Base-by-base conservation (phyloP, 257 asterid genomes). In the Leonotis leonurus region DNA sequence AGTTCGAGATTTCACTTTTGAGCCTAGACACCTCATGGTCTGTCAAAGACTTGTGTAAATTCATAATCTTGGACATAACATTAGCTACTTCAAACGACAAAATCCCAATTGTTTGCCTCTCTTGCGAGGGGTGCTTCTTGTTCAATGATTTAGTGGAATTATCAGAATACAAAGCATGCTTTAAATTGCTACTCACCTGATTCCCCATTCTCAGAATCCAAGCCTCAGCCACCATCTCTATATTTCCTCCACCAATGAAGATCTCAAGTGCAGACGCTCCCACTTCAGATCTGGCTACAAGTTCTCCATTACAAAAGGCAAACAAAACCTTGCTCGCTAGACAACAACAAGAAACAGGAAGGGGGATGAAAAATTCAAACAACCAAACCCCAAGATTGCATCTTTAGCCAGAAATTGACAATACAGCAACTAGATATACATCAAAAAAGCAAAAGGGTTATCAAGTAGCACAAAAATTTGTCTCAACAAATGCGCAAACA, bases 51-150 rank as follows among this genome's bases (percentile, higher is more conserved):
- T 83, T 93, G 60, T 93, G 94, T 64, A 89, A 71, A 69, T 87
- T 81, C 71, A 93, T 74, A 76, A 89, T 73, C 70, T 83, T 93
- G 60, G 96, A 87, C 99, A 93, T 93, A 46, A 93, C 82, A 78
- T 89, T 93, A 75, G 97, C 97, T 53, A 89, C 97, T 75, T 93
- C 99, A 69, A 93, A 93, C 17, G 97, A 89, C 14, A 93, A 80
- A 63, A 93, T 93, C 1, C 97, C 97, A 44, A 91, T 75, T 17
- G 59, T 36, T 12, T 73, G 75, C 25, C 75, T 85, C 61, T 76
- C 89, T 48, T 67, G 76, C 1, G 68, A 44, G 13, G 68, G 56
- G 24, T 22, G 11, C 37, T 77, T 85, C 17, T 70, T 77, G 5
- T 35, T 70, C 17, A 83, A 75, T 2, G 77, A 74, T 35, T 81